Evolutionary conservation across 352 stramenopile genomes (phyloP), one percentile per base, ranked within the genome.

Genomic region (Blastocystis sp.): DNA sequence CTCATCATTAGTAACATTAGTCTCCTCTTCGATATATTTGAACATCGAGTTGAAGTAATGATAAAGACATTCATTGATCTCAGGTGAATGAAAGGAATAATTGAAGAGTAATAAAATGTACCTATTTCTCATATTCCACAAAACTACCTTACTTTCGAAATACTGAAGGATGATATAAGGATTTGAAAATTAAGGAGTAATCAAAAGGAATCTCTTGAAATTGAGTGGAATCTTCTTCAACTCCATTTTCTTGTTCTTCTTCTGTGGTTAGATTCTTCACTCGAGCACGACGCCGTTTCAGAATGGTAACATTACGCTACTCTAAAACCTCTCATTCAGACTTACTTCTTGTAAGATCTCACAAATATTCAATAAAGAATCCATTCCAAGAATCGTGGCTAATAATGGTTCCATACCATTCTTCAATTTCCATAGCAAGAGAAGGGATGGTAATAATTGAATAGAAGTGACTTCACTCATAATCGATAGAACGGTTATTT

Each of bases 71-170:
- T n/a, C 32, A n/a, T 73, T 73, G 61, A 73, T 73, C 14, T 7
- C 12, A 27, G 61, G 61, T 19, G 61, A 29, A n/a, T 73, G 61
- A 39, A 73, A 73, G 32, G 61, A 46, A 39, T 73, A 73, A n/a
- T 73, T 73, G 61, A 39, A 73, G 14, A 73, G 32, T 9, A 73
- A 14, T 24, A 73, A n/a, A 5, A 73, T n/a, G 61, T 39, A 73
- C 32, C 32, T 73, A 27, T 37, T 46, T 21, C 27, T 66, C n/a
- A 66, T 66, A 16, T 21, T 12, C 27, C 9, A n/a, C 16, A 21
- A n/a, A 66, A 11, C 37, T 16, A 21, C 12, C 7, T 16, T 66
- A 66, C 57, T 66, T 66, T 29, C 24, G 16, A 39, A 73, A 73
- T 6, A 73, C 61, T 24, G 32, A 12, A 9, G n/a, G n/a, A 1